A percentile compares a stretch with the other conserved stretches of the same genome.
Conservation (phyloP, 306 rosid species). For the Lithocarpus polystachyus region DNA sequence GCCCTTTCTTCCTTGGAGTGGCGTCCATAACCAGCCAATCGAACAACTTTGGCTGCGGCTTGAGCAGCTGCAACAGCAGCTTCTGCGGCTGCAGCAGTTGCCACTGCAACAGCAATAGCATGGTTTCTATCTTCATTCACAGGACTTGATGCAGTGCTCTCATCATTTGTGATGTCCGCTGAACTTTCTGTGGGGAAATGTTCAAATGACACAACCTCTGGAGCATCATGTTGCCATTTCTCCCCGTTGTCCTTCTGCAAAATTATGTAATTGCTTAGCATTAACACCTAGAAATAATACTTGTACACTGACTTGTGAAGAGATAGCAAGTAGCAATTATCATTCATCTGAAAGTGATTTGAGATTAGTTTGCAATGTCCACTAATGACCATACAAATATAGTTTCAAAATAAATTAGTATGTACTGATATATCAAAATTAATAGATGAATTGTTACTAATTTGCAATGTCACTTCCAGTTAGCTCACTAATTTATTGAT, state of each 20-base stretch:
- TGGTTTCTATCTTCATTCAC: constrained; percentile 54
- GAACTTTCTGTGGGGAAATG: constrained; percentile 77
- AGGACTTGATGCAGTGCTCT: constrained; percentile 53
- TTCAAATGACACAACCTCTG: constrained; percentile 75
- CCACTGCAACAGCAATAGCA: constrained; percentile 71
- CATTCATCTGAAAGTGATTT: neutral
- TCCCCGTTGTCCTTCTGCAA: constrained; percentile 40
- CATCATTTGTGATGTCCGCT: constrained; percentile 59
- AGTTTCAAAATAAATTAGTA: too few species aligned
- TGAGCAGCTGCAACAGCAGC: constrained; percentile 84
- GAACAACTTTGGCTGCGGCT: constrained; percentile 82
- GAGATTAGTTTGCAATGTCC: too few species aligned
- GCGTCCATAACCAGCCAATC: constrained; percentile 71
- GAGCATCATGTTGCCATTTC: constrained; percentile 57
- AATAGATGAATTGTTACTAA: too few species aligned
- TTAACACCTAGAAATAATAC: neutral
- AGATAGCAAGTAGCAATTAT: too few species aligned
- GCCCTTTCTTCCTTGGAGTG: constrained; percentile 73
- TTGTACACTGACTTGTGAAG: neutral
- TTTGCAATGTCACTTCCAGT: too few species aligned
- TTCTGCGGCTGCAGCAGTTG: constrained; percentile 80
- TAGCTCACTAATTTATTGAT: too few species aligned
- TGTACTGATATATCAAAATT: too few species aligned
- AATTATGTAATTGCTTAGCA: neutral
- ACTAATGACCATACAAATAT: too few species aligned